Evolutionary conservation across 306 rosid genomes (phyloP), one percentile per base, ranked within the genome.

Genomic region (Lablab purpureus): DNA sequence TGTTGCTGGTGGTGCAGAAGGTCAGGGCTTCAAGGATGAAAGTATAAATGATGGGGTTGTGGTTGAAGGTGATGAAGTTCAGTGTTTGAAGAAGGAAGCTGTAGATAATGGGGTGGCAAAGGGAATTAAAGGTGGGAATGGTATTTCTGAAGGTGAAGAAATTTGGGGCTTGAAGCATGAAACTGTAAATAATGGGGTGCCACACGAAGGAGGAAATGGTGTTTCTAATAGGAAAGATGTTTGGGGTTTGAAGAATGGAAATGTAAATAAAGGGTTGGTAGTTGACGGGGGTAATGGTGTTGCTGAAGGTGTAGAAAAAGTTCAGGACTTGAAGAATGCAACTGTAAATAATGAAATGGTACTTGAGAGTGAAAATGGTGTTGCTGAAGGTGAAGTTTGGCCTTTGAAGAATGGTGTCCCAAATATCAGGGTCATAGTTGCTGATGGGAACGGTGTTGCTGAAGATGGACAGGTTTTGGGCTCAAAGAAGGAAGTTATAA

Each of bases 151-250:
- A 23, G 77, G 80, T 12, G 72, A 68, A 58, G 80, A 68, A 74
- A 74, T 66, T 37, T 72, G 37, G 74, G 65, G 73, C 27, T 52
- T 56, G 65, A 54, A 56, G 23, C 17, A 13, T 10, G 56, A 47
- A 64, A 73, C 76, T 51, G 81, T 79, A 11, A 76, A 77, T 82
- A 87, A 73, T 81, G 89, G 85, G 69, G 22, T 65, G 80, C 56
- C 32, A 27, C 10, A 65, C 74, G 81, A 62, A 47, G 51, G 23
- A 68, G 54, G 76, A 54, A 75, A 54, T 79, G 84, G 67, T 71
- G 62, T 73, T 81, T 28, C 47, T 15, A 80, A 81, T 63, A 75
- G 82, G 25, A 69, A 69, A 67, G 80, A 66, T 67, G 78, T 71
- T 52, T 74, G 21, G 70, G 56, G 73, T 47, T 64, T 52, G 72